A percentile compares a stretch with the other conserved stretches of the same genome.
Conservation (phyloP, 352 stramenopile genomes). For the Phytopythium oedochilum region DNA sequence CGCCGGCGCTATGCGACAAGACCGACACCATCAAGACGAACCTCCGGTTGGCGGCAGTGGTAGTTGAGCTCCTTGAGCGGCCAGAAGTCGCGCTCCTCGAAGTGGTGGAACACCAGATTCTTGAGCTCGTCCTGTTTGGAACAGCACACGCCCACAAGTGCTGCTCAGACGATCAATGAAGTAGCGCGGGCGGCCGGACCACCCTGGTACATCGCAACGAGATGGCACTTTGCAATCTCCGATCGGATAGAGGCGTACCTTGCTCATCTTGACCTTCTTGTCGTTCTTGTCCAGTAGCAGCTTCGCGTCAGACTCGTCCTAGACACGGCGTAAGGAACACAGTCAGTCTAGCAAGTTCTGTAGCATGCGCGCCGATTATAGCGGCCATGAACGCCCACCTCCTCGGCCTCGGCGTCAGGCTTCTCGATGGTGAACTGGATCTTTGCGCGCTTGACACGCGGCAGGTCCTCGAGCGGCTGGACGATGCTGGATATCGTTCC, state of each 20-base stretch:
- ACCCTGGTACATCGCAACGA: too few species aligned
- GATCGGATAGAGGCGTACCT: conserved; percentile 22
- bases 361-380: not conserved
- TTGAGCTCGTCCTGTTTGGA: conserved; percentile 77
- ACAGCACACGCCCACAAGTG: not conserved
- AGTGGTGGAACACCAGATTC: conserved; percentile 85
- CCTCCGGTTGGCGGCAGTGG: conserved; percentile 85
- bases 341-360: not conserved
- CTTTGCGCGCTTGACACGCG: conserved; percentile 72
- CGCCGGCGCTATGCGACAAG: not conserved
- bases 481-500: conserved; percentile 48
- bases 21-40: conserved; percentile 11
- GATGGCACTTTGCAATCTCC: too few species aligned
- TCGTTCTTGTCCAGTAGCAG: conserved; percentile 63
- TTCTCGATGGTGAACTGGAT: conserved; percentile 86
- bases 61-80: conserved; percentile 88
- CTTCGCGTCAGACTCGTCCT: conserved; percentile 53
- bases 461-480: conserved; percentile 66
- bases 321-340: not conserved
- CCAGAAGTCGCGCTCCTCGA: conserved; percentile 85
- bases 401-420: conserved; percentile 51
- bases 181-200: too few species aligned
- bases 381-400: conserved; percentile 17
- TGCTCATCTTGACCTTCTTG: conserved; percentile 91
- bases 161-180: not conserved